These are phyloP conservation scores for Strobilomyces echinocephalus DNA, from an alignment of 768 basidiomycete genomes.

Conservation along the genomic window DNA sequence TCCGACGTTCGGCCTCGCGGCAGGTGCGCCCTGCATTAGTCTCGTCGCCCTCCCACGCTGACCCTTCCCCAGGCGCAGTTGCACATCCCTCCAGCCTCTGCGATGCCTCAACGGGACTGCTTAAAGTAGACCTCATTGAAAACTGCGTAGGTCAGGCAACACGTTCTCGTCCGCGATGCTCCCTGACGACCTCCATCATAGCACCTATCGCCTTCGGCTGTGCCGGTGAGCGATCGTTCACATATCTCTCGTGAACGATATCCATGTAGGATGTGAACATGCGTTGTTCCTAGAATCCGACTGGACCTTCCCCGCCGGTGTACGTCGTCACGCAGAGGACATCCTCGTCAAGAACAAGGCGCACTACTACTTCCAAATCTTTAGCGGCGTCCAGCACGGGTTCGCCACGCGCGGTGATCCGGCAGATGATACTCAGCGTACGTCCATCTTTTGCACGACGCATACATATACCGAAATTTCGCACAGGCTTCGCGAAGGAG, in stretches of 20 bases:
- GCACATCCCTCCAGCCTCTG: conserved; percentile 44
- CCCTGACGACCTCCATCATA: conserved; percentile 17
- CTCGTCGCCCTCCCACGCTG: neutral
- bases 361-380: conserved; percentile 54
- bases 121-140: conserved; percentile 45
- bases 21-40: conserved; percentile 32
- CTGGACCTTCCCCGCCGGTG: conserved; percentile 45
- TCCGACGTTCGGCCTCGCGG: conserved; percentile 35
- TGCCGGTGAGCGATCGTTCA: conserved; percentile 38
- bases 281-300: conserved; percentile 42
- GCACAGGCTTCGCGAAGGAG: conserved; percentile 56
- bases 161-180: neutral
- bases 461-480: neutral
- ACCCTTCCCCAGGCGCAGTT: conserved; percentile 41
- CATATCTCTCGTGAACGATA: neutral
- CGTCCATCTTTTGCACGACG: neutral
- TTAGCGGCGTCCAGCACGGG: conserved; percentile 41
- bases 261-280: neutral
- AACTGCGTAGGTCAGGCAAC: conserved; percentile 41
- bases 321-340: conserved; percentile 53
- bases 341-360: conserved; percentile 48
- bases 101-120: conserved; percentile 13
- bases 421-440: conserved; percentile 22
- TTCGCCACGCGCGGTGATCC: conserved; percentile 33
- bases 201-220: conserved; percentile 53